Evolutionary conservation across 805 yeast species (phyloP).

Genomic region (Ogataea pini): DNA sequence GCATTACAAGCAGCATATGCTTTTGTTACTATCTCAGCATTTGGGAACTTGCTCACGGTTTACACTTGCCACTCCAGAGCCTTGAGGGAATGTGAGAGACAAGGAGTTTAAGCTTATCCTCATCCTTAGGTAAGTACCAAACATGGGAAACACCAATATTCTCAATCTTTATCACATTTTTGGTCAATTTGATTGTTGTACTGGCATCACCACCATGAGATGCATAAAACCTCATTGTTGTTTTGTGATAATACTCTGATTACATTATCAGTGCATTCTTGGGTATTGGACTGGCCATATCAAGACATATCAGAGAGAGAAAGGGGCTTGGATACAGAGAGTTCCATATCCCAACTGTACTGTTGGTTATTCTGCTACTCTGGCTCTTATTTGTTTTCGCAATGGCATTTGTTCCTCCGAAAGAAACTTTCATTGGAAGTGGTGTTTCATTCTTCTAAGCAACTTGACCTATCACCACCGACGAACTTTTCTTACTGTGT

Average conservation of each 20-base stretch:
- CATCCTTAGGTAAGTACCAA: conserved; percentile 65
- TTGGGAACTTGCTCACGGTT: conserved; percentile 83
- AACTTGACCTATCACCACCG: conserved; percentile 41
- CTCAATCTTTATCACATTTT: conserved; percentile 76
- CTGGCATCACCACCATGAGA: conserved; percentile 86
- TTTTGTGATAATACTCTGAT: conserved; percentile 78
- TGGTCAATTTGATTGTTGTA: conserved; percentile 70
- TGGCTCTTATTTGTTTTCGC: conserved; percentile 40
- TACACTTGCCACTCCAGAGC: conserved; percentile 81
- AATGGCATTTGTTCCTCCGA: conserved; percentile 45
- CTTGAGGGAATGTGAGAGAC: conserved; percentile 78
- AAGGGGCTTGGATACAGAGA: conserved; percentile 38
- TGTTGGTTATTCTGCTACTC: conserved; percentile 35
- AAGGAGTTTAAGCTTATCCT: conserved; percentile 77
- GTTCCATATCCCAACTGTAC: conserved; percentile 37
- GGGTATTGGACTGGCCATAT: conserved; percentile 57
- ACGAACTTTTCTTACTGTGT: conserved; percentile 38
- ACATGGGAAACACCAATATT: conserved; percentile 75
- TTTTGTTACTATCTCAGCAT: conserved; percentile 77
- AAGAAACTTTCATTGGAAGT: conserved; percentile 40
- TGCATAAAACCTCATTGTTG: conserved; percentile 78
- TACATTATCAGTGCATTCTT: conserved; percentile 71
- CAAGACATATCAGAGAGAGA: conserved; percentile 37
- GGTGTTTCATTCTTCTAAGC: conserved; percentile 46
- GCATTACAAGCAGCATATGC: conserved; percentile 73